Evolutionary conservation across 768 basidiomycete genomes (phyloP).

Genomic region (Grammothele lineata): DNA sequence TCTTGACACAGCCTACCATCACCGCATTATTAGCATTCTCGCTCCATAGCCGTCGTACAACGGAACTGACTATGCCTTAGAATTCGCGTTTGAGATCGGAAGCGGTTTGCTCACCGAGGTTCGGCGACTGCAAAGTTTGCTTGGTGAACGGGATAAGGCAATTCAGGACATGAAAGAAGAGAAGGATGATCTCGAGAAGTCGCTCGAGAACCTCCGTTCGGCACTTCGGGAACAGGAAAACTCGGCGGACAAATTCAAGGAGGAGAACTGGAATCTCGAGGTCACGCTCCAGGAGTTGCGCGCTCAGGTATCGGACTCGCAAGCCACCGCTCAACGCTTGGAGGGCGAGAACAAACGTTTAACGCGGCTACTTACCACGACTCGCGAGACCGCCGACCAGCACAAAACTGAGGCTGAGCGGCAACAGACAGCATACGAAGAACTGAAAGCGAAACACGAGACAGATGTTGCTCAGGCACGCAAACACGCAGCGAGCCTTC

Average conservation of each 20-base stretch:
- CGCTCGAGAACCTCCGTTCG: constrained; percentile 66
- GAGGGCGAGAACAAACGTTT: constrained; percentile 84
- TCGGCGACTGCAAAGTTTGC: constrained; percentile 82
- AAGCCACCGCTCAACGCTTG: constrained; percentile 60
- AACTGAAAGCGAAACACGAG: constrained; percentile 88
- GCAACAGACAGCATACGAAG: constrained; percentile 55
- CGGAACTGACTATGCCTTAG: no score
- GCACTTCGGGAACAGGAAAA: constrained; percentile 81
- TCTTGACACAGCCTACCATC: no score
- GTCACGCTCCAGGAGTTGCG: constrained; percentile 87
- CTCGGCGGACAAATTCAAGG: constrained; percentile 83
- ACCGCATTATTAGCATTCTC: no score
- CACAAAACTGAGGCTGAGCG: constrained; percentile 86
- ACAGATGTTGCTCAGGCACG: constrained; percentile 91
- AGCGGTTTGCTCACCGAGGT: constrained; percentile 90
- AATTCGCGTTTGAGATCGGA: constrained; percentile 98
- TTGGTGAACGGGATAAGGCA: constrained; percentile 89
- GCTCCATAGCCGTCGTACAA: no score
- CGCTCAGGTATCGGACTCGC: constrained; percentile 60
- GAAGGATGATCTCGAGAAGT: constrained; percentile 82
- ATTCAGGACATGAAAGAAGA: constrained; percentile 91
- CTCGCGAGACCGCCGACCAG: constrained; percentile 74
- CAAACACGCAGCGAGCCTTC: constrained; percentile 80
- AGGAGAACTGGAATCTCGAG: constrained; percentile 99
- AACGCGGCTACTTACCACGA: constrained; percentile 63